These are phyloP conservation scores for Carex cristatella DNA, from an alignment of 176 grass and related monocot species.

Conservation along the genomic window DNA sequence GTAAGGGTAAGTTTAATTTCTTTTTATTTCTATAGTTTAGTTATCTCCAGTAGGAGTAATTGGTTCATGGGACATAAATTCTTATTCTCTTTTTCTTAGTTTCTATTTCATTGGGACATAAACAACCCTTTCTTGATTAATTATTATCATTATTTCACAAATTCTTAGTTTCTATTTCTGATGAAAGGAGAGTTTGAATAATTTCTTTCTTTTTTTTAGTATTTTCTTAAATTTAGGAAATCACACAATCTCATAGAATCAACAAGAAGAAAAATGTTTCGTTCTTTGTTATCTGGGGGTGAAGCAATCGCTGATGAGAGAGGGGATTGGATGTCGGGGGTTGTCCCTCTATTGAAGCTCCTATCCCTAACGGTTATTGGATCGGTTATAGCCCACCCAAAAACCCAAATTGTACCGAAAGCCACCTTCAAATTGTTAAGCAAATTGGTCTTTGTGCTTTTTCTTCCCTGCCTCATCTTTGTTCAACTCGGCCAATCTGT, in stretches of 20 bases:
- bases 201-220: too few species aligned
- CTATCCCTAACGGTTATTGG: constrained; percentile 79
- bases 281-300: constrained; percentile 25
- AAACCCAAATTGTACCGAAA: constrained; percentile 69
- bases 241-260: not conserved
- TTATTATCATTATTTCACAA: too few species aligned
- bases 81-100: too few species aligned
- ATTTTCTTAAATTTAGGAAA: too few species aligned
- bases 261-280: constrained; percentile 3
- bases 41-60: too few species aligned
- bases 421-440: constrained; percentile 94
- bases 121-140: too few species aligned
- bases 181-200: too few species aligned
- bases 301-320: constrained; percentile 34
- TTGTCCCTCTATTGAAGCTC: constrained; percentile 83
- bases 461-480: constrained; percentile 96
- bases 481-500: constrained; percentile 77
- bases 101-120: too few species aligned
- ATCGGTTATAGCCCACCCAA: constrained; percentile 52
- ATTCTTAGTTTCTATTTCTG: too few species aligned
- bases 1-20: too few species aligned
- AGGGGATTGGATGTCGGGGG: constrained; percentile 62
- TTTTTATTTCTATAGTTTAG: too few species aligned
- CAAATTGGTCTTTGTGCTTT: constrained; percentile 91
- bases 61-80: too few species aligned